phyloP scores from a whole-genome alignment of 2,329 filamentous ascomycete genomes.

The Trichoderma hamatum region DNA sequence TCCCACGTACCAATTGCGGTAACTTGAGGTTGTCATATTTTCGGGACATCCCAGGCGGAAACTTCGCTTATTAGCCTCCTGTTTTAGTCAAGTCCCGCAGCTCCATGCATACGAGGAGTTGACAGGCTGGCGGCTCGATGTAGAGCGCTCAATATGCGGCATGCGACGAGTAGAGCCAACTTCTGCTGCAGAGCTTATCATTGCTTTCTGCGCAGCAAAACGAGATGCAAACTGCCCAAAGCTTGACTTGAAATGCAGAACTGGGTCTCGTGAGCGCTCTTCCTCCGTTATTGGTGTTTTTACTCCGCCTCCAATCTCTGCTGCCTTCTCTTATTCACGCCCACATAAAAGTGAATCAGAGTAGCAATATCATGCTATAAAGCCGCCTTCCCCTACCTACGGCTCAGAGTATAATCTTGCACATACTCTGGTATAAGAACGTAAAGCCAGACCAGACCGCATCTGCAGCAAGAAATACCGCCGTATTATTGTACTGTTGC shows the following conservation, averaged over 20 bases:
- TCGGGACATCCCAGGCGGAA: slow-evolving; percentile 27
- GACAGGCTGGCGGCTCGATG: slow-evolving; percentile 9
- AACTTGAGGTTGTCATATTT: slow-evolving; percentile 31
- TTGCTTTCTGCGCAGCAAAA: slow-evolving; percentile 20
- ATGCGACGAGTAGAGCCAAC: slow-evolving; percentile 23
- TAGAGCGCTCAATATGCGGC: slow-evolving; percentile 15
- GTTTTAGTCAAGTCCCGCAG: slow-evolving; percentile 19
- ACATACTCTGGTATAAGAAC: background rate
- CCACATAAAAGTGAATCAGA: slow-evolving; percentile 2
- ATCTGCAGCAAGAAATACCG: background rate
- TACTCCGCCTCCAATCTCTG: background rate
- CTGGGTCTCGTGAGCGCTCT: background rate
- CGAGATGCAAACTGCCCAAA: slow-evolving; percentile 12
- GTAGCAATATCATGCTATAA: background rate
- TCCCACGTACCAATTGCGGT: slow-evolving; percentile 15
- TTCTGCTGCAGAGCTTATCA: slow-evolving; percentile 19
- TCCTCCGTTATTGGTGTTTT: slow-evolving; percentile 6
- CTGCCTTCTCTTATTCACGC: background rate
- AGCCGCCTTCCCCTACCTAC: background rate
- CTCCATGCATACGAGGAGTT: slow-evolving; percentile 10
- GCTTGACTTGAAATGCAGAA: slow-evolving; percentile 9
- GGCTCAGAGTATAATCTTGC: background rate
- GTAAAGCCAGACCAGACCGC: background rate
- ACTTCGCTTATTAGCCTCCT: slow-evolving; percentile 17
- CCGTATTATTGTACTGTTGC: background rate